Evolutionary conservation across 176 grass and related monocot species (phyloP).

Genomic region (Musa schizocarpa): DNA sequence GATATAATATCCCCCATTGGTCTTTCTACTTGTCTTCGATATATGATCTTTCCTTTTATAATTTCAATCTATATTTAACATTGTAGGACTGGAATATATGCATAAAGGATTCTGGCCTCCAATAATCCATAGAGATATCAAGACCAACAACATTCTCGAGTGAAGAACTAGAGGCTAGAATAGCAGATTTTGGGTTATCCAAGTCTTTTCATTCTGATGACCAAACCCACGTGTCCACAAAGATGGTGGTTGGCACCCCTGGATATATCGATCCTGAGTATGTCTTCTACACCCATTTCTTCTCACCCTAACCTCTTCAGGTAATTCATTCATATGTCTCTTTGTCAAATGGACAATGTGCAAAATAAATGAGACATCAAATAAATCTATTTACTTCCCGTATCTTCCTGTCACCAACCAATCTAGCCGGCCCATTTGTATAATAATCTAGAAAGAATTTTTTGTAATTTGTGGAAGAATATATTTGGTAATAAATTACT

Average conservation of each 20-base stretch:
- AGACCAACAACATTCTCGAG: not conserved
- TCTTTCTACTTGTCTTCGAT: not conserved
- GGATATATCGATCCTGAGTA: conserved; percentile 7
- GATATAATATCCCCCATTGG: not conserved
- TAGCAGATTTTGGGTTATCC: conserved; percentile 1
- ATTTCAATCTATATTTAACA: not conserved
- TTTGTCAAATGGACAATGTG: too few species aligned
- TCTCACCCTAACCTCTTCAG: not conserved
- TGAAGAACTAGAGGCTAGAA: not conserved
- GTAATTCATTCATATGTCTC: not conserved
- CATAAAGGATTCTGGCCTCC: not conserved
- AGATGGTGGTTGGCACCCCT: not conserved
- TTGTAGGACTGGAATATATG: conserved; percentile 4
- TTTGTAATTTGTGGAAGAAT: too few species aligned
- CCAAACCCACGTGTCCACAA: not conserved
- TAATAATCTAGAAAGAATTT: too few species aligned
- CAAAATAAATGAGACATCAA: too few species aligned
- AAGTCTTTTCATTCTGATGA: not conserved
- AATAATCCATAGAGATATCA: conserved; percentile 7
- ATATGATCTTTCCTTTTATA: not conserved
- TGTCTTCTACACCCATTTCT: not conserved
- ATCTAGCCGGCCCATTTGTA: too few species aligned
- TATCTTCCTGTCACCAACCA: too few species aligned
- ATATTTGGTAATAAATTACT: too few species aligned
- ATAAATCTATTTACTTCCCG: too few species aligned